Evolutionary conservation across 331 rosid genomes (phyloP).

Genomic region (Erythrophleum ivorense): DNA sequence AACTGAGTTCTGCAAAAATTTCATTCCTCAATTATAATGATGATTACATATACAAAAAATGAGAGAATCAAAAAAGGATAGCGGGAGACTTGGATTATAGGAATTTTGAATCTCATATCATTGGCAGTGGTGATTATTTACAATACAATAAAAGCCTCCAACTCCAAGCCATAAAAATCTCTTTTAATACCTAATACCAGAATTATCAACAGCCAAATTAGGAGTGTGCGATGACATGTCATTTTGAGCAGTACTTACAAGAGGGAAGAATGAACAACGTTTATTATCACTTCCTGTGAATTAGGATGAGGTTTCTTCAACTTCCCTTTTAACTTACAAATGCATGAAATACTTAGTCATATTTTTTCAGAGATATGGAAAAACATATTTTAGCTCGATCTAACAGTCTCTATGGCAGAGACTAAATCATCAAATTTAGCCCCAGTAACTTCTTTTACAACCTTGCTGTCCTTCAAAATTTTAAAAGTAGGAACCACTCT

Average conservation of each 20-base stretch:
- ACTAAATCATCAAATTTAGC: conserved; percentile 90
- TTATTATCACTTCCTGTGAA: not conserved
- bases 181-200: not conserved
- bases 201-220: not conserved
- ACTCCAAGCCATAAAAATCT: not conserved
- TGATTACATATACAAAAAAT: no score
- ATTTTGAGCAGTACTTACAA: not conserved
- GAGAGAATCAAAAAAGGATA: not conserved
- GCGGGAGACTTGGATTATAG: not conserved
- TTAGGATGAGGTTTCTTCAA: not conserved
- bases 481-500: conserved; percentile 97
- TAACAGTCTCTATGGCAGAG: conserved; percentile 71
- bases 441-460: conserved; percentile 88
- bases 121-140: not conserved
- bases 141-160: not conserved
- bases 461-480: conserved; percentile 76
- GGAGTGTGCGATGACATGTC: not conserved
- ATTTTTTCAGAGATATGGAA: not conserved
- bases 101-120: not conserved
- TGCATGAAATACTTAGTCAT: not conserved
- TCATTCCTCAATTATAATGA: not conserved
- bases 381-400: conserved; percentile 55
- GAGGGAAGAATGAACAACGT: not conserved
- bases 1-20: not conserved
- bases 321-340: not conserved